Base-by-base conservation (phyloP, 352 stramenopile genomes). In the Aphanomyces invadans region DNA sequence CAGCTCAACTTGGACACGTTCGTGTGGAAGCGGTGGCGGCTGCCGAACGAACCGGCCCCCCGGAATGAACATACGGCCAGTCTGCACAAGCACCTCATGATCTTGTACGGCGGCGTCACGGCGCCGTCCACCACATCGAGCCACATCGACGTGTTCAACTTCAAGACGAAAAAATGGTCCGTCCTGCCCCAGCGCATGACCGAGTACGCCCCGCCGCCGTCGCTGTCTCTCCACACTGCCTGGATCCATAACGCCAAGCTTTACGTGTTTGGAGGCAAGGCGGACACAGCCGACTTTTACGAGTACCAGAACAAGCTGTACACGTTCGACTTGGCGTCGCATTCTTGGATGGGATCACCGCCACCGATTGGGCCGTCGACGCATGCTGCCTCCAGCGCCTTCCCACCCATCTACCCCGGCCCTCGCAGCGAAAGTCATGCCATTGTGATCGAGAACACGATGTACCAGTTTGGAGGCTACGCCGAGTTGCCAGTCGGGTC, bases 391-490 rank as follows among this genome's bases (percentile, higher is more conserved):
- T n/a, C n/a, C n/a, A n/a, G n/a, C n/a, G n/a, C n/a, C n/a, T n/a
- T 45, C 12, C 42, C 33, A 23, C 60, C 60, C 10, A 29, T 57
- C 15, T 32, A 49, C 23, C 60, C 60, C 19, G 60, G 60, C 12
- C 39, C 60, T 7, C 60, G 60, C 21, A 59, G 42, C 31, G 60
- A 67, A 51, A 59, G 29, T 23, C 60, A 67, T 23, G 60, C 60
- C 2, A 32, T 67, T 25, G 55, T n/a, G 42, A 45, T 44, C 19
- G 42, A 57, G 3, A n/a, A 48, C 26, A 49, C 11, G 23, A 57
- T 67, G 39, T 67, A 67, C 60, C 38, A 57, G 38, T 67, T 67
- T 67, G 60, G 60, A 21, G 60, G 60, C 3, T 67, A 67, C 36
- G 60, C 60, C 9, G 60, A 67, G 28, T 26, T 67, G 2, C 28